Percentiles rank a stretch among this genome's conserved stretches.
Conservation (phyloP, 148 eudicot species). For the Arbutus unedo region DNA sequence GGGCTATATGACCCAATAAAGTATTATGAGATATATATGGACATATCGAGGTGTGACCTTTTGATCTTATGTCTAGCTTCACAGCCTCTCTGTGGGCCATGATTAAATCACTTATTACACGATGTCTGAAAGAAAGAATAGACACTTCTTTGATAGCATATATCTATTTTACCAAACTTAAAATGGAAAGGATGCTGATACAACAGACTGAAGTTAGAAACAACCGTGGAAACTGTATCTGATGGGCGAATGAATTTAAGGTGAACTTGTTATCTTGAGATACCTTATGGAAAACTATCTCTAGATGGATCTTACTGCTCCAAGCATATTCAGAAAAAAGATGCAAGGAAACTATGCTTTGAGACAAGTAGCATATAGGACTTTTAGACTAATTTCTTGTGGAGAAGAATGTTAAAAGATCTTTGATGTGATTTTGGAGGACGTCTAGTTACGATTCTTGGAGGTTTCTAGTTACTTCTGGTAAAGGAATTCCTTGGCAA, state of each 20-base stretch:
- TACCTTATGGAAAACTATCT: background rate
- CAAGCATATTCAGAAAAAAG: background rate
- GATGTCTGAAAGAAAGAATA: background rate
- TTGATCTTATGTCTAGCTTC: background rate
- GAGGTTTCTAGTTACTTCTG: background rate
- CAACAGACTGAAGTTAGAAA: background rate
- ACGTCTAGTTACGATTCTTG: background rate
- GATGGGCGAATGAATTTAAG: background rate
- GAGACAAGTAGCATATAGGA: background rate
- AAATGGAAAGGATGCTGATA: background rate
- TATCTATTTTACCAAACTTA: background rate
- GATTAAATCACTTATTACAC: background rate
- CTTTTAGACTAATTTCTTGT: background rate
- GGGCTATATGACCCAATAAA: constrained; percentile 4
- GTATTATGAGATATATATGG: background rate
- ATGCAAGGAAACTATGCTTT: background rate
- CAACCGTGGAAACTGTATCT: background rate
- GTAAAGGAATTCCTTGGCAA: background rate
- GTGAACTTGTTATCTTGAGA: background rate
- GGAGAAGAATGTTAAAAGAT: background rate
- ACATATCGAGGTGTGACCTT: background rate
- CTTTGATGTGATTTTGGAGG: background rate
- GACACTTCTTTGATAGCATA: background rate
- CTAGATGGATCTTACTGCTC: background rate
- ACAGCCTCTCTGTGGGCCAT: background rate